Conservation (phyloP, 2,329 filamentous ascomycete species). For the Cytospora leucostoma region DNA sequence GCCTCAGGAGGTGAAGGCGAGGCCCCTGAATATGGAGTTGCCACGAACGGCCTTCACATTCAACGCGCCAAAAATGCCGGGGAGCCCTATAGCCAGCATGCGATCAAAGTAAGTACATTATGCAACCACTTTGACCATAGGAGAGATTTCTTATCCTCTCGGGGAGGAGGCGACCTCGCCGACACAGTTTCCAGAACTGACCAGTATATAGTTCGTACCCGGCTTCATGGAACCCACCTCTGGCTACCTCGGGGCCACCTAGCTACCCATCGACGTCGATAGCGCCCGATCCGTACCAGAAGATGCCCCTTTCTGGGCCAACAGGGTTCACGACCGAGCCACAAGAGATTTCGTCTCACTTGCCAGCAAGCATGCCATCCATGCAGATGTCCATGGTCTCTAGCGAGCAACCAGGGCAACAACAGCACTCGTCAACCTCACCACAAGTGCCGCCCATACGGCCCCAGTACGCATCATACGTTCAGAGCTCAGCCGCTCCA, state of each 20-base stretch:
- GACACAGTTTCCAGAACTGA: background rate
- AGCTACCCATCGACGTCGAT: constrained; percentile 55
- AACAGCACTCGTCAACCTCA: constrained; percentile 14
- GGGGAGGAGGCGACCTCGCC: background rate
- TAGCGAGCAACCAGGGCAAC: constrained; percentile 47
- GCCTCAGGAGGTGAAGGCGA: constrained; percentile 54
- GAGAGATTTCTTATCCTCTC: background rate
- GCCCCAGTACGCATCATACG: constrained; percentile 56
- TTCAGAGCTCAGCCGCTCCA: constrained; percentile 51
- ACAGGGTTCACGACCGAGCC: constrained; percentile 52
- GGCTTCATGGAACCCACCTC: constrained; percentile 55
- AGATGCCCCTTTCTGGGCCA: constrained; percentile 52
- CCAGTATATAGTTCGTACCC: constrained; percentile 53
- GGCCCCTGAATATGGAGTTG: constrained; percentile 55
- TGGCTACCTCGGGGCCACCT: constrained; percentile 49
- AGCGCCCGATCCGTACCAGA: constrained; percentile 53
- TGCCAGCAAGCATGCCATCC: constrained; percentile 56
- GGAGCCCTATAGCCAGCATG: constrained; percentile 53
- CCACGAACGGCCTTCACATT: constrained; percentile 61
- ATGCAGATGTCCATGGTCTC: constrained; percentile 54
- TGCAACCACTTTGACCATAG: no score
- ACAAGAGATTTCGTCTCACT: constrained; percentile 54
- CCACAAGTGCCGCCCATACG: constrained; percentile 44
- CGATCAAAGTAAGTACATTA: constrained; percentile 56
- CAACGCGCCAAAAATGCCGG: constrained; percentile 57